Percentiles rank a stretch among this genome's conserved stretches.
These are phyloP conservation scores for Auriculariales sp. DNA, from an alignment of 768 basidiomycete genomes.

Conservation along the genomic window DNA sequence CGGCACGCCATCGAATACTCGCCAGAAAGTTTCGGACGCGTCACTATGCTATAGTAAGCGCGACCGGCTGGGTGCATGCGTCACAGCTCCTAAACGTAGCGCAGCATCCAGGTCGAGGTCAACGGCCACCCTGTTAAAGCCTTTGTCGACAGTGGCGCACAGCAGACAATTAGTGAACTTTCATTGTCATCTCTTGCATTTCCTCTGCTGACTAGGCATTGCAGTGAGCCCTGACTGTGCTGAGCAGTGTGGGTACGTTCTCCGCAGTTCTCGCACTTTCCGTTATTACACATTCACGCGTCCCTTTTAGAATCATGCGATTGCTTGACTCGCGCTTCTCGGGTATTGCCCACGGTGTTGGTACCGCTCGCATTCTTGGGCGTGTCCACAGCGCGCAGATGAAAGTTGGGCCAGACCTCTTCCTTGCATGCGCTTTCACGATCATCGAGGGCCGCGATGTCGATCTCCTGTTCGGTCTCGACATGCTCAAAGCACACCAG, in stretches of 20 bases:
- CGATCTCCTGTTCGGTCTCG: conserved; percentile 93
- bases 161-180: conserved; percentile 82
- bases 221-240: conserved; percentile 86
- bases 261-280: conserved; percentile 3
- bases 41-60: conserved; percentile 91
- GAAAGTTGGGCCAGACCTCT: conserved; percentile 63
- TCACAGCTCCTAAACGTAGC: neutral
- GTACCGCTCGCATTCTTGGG: conserved; percentile 87
- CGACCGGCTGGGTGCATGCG: neutral
- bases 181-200: neutral
- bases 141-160: conserved; percentile 97
- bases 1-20: conserved; percentile 87
- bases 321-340: conserved; percentile 75
- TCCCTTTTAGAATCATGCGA: conserved; percentile 64
- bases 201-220: neutral
- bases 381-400: conserved; percentile 88
- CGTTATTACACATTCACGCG: conserved; percentile 2
- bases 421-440: conserved; percentile 82
- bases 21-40: conserved; percentile 86
- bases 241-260: conserved; percentile 73
- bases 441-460: conserved; percentile 94
- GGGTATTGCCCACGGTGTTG: conserved; percentile 87
- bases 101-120: conserved; percentile 79
- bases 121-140: conserved; percentile 85
- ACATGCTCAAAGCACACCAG: conserved; percentile 97